phyloP scores from a whole-genome alignment of 768 basidiomycete species.

The Kwoniella heveanensis region DNA sequence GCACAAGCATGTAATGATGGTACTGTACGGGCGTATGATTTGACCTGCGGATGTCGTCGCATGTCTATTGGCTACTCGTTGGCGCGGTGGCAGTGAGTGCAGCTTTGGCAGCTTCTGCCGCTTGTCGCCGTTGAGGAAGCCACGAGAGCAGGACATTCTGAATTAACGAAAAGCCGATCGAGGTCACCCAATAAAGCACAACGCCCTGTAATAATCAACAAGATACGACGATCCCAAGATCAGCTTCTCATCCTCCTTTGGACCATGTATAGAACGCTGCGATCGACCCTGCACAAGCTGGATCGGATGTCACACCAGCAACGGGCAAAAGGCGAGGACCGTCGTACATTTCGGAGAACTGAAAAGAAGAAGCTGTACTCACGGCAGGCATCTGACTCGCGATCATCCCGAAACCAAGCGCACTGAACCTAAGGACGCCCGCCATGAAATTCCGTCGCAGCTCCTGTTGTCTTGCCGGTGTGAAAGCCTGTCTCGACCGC shows the following conservation, averaged over 20 bases:
- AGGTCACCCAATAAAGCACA: constrained; percentile 56
- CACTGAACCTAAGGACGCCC: constrained; percentile 49
- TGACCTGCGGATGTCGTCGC: background rate
- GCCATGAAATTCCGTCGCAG: constrained; percentile 33
- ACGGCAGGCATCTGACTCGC: constrained; percentile 55
- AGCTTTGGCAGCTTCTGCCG: background rate
- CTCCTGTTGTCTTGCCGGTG: constrained; percentile 25
- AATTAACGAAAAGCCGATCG: constrained; percentile 51
- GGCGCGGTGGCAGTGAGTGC: background rate
- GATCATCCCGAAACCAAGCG: constrained; percentile 52
- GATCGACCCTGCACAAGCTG: background rate
- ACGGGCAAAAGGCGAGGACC: too few species aligned
- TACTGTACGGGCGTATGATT: background rate
- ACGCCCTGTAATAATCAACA: constrained; percentile 44
- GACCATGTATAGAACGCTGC: too few species aligned
- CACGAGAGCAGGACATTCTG: constrained; percentile 49
- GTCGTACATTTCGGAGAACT: too few species aligned
- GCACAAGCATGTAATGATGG: background rate
- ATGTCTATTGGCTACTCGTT: background rate
- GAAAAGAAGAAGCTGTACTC: constrained; percentile 23
- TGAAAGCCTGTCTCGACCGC: background rate
- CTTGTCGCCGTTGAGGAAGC: constrained; percentile 8
- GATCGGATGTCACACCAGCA: too few species aligned
- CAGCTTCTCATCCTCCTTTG: background rate
- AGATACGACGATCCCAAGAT: background rate